phyloP scores from a whole-genome alignment of 306 rosid genomes.

The Acacia acuminata region DNA sequence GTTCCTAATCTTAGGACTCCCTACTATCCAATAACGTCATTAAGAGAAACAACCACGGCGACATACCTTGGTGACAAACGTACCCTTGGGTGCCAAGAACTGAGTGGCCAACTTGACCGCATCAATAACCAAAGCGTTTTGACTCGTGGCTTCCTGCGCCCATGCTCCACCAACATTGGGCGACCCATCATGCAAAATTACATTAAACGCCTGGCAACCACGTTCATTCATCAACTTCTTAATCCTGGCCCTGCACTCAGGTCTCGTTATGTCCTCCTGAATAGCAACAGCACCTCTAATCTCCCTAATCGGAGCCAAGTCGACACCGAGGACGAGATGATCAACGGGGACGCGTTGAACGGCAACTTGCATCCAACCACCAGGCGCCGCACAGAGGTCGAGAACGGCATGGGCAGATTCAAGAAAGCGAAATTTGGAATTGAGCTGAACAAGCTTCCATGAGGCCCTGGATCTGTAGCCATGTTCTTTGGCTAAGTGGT shows the following conservation, averaged over 20 bases:
- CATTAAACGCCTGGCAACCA: slow-evolving; percentile 58
- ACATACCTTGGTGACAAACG: slow-evolving; percentile 76
- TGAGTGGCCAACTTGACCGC: slow-evolving; percentile 83
- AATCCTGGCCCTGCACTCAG: slow-evolving; percentile 69
- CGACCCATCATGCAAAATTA: slow-evolving; percentile 83
- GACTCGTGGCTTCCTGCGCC: slow-evolving; percentile 90
- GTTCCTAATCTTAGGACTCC: neutral
- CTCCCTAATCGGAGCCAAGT: slow-evolving; percentile 75
- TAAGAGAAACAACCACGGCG: neutral
- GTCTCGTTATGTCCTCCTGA: slow-evolving; percentile 80
- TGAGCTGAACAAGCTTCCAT: slow-evolving; percentile 89
- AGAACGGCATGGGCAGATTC: slow-evolving; percentile 80
- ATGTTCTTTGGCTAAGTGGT: slow-evolving; percentile 83
- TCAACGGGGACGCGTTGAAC: slow-evolving; percentile 79
- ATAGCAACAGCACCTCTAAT: slow-evolving; percentile 71
- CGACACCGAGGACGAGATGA: slow-evolving; percentile 78
- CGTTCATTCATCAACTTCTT: slow-evolving; percentile 63
- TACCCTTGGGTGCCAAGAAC: slow-evolving; percentile 80
- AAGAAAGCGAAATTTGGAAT: slow-evolving; percentile 65
- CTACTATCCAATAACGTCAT: neutral
- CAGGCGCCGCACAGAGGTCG: slow-evolving; percentile 99
- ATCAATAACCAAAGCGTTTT: slow-evolving; percentile 86
- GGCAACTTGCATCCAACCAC: slow-evolving; percentile 98
- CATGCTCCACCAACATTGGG: slow-evolving; percentile 95
- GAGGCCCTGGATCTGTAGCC: slow-evolving; percentile 96